These are phyloP conservation scores for Linum trigynum DNA, from an alignment of 345 rosid species.

Conservation along the genomic window DNA sequence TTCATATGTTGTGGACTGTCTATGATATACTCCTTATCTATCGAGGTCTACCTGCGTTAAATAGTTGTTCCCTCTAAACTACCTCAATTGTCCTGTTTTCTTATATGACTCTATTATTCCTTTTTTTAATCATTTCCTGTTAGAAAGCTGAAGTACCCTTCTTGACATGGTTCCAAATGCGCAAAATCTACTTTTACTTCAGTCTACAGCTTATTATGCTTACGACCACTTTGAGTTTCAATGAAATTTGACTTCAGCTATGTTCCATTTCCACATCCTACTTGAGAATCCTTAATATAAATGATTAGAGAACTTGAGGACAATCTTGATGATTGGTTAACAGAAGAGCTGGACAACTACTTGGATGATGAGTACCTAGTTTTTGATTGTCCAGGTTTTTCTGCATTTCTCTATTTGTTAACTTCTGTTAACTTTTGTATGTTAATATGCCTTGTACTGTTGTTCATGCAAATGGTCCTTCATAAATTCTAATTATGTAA, in stretches of 20 bases:
- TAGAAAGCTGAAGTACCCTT: no score
- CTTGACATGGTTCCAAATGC: no score
- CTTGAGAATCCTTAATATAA: constrained; percentile 36
- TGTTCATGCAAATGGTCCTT: no score
- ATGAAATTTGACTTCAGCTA: no score
- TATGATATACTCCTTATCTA: neutral
- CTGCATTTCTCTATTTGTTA: neutral
- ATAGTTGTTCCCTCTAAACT: neutral
- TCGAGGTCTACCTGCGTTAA: neutral
- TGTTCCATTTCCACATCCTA: neutral
- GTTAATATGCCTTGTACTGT: no score
- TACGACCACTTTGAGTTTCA: no score
- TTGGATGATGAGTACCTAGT: constrained; percentile 80
- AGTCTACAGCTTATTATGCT: no score
- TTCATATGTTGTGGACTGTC: constrained; percentile 5
- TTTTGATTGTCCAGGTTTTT: constrained; percentile 86
- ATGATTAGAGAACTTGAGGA: constrained; percentile 61
- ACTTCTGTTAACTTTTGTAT: neutral
- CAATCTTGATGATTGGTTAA: constrained; percentile 73
- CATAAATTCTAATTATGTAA: no score
- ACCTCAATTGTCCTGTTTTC: no score
- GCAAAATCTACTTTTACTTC: no score
- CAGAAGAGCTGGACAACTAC: constrained; percentile 81
- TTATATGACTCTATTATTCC: no score
- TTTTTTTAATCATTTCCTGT: no score